phyloP scores from a whole-genome alignment of 768 basidiomycete genomes.

The Leccinum pellstonianum region DNA sequence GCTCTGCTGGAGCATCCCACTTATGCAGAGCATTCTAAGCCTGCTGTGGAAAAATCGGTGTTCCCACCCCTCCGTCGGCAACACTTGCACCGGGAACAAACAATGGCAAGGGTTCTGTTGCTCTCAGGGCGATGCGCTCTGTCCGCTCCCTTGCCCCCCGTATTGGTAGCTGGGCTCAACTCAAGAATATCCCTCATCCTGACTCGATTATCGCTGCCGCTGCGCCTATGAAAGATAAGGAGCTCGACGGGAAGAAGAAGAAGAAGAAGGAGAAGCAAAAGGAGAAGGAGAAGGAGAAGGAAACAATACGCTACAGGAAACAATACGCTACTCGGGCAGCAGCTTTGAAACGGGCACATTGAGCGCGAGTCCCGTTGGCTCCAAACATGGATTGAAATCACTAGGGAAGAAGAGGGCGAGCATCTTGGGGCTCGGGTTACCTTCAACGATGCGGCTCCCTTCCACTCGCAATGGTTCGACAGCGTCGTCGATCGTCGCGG shows the following conservation, averaged over 20 bases:
- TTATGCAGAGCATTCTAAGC: conserved; percentile 15
- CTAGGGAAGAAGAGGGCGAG: conserved; percentile 57
- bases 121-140: conserved; percentile 74
- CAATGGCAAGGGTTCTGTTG: conserved; percentile 57
- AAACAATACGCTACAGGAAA: conserved; percentile 36
- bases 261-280: too few relatives aligned
- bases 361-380: conserved; percentile 35
- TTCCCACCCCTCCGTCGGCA: conserved; percentile 25
- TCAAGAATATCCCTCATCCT: conserved; percentile 40
- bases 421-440: conserved; percentile 61
- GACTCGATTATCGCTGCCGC: conserved; percentile 26
- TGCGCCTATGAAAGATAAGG: conserved; percentile 30
- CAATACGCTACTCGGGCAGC: conserved; percentile 50
- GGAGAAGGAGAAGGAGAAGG: conserved; percentile 37
- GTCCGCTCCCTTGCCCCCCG: conserved; percentile 71
- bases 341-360: conserved; percentile 69
- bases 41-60: conserved; percentile 11
- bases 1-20: conserved; percentile 32
- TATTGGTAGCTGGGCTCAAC: conserved; percentile 70
- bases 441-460: conserved; percentile 52
- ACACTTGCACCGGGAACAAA: conserved; percentile 35
- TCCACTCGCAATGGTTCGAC: conserved; percentile 35
- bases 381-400: conserved; percentile 32
- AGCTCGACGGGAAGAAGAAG: conserved; percentile 34
- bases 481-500: conserved; percentile 32